Conservation (phyloP, 768 basidiomycete species). For the Termitomyces sp. region DNA sequence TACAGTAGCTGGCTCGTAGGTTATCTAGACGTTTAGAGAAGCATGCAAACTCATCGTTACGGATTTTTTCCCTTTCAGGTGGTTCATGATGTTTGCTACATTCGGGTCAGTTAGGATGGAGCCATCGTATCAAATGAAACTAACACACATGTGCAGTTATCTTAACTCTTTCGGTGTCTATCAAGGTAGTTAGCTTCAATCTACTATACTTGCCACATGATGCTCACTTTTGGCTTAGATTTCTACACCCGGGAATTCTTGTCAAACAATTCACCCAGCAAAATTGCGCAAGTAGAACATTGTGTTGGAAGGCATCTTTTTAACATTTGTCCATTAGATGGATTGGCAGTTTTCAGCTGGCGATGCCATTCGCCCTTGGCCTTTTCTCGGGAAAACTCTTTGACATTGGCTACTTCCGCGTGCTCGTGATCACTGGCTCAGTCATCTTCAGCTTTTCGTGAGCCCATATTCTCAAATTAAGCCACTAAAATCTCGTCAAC, state of each 20-base stretch:
- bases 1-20: slow-evolving; percentile 11
- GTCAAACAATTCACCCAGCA: slow-evolving; percentile 5
- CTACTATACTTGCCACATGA: not conserved
- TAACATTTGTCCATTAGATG: slow-evolving; percentile 8
- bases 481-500: not conserved
- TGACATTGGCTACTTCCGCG: slow-evolving; percentile 16
- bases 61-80: not conserved
- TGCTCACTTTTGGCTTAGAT: not conserved
- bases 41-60: not conserved
- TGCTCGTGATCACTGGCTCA: slow-evolving; percentile 10
- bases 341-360: slow-evolving; percentile 20
- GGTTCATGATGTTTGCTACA: slow-evolving; percentile 14
- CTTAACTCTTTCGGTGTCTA: slow-evolving; percentile 14
- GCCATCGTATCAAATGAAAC: not conserved
- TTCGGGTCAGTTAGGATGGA: slow-evolving; percentile 6
- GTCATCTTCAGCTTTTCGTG: slow-evolving; percentile 17
- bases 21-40: not conserved
- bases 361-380: slow-evolving; percentile 18
- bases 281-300: slow-evolving; percentile 6
- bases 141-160: not conserved
- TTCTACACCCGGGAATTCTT: slow-evolving; percentile 10
- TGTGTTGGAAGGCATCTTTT: not conserved
- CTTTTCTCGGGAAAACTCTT: slow-evolving; percentile 17
- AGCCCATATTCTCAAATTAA: not conserved
- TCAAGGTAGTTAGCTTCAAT: slow-evolving; percentile 7